A percentile compares a stretch with the other conserved stretches of the same genome.
These are phyloP conservation scores for Strobilomyces confusus DNA, from an alignment of 768 basidiomycete species.

Conservation along the genomic window DNA sequence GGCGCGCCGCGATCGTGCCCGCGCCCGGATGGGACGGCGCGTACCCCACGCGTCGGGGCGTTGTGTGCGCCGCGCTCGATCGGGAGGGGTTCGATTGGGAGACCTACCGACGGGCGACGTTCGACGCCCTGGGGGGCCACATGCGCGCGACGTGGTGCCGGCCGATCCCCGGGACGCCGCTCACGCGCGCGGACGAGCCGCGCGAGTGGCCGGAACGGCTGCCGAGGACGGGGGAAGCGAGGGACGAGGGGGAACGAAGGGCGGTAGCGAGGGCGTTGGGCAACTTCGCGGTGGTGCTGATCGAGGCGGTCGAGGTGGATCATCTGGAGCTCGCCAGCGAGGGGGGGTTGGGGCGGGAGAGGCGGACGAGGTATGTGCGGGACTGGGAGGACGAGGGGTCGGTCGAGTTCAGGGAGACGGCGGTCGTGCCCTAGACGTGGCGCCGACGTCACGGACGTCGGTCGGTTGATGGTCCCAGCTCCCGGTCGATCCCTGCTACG, in stretches of 20 bases:
- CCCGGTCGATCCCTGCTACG: no score
- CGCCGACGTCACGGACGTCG: no score
- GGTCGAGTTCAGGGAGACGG: slow-evolving; percentile 54
- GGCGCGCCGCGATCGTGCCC: slow-evolving; percentile 54
- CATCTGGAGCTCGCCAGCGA: slow-evolving; percentile 50
- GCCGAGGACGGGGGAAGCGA: slow-evolving; percentile 44
- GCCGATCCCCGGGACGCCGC: slow-evolving; percentile 56
- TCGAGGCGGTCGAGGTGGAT: slow-evolving; percentile 51
- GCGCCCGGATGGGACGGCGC: slow-evolving; percentile 35
- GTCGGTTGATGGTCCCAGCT: no score
- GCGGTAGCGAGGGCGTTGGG: slow-evolving; percentile 50
- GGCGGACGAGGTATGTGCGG: slow-evolving; percentile 52
- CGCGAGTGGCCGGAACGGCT: slow-evolving; percentile 58
- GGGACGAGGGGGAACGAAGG: slow-evolving; percentile 41
- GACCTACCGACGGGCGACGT: slow-evolving; percentile 52
- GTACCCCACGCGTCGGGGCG: slow-evolving; percentile 12
- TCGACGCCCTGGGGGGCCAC: slow-evolving; percentile 51
- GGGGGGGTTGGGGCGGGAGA: slow-evolving; percentile 52
- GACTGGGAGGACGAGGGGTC: slow-evolving; percentile 24
- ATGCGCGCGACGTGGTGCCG: slow-evolving; percentile 74
- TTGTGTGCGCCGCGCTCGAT: slow-evolving; percentile 33
- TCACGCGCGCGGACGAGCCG: slow-evolving; percentile 52
- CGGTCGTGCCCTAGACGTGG: slow-evolving; percentile 58
- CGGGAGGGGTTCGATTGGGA: slow-evolving; percentile 55
- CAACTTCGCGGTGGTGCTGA: slow-evolving; percentile 68